phyloP scores from a whole-genome alignment of 1,139 yeast species.

The Debaryomyces coudertii region DNA sequence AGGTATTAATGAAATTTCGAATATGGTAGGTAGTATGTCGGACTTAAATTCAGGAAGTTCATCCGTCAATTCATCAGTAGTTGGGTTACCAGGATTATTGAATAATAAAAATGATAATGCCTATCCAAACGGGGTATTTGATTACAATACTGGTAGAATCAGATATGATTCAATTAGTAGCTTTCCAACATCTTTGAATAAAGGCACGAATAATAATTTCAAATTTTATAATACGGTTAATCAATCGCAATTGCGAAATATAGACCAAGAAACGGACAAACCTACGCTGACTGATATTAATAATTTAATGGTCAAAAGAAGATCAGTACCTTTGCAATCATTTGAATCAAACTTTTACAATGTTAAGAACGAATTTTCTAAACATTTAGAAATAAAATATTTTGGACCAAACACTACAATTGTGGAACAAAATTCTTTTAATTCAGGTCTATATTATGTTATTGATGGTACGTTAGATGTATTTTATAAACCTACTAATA shows the following conservation, averaged over 20 bases:
- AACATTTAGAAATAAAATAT: slow-evolving; percentile 58
- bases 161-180: slow-evolving; percentile 26
- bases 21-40: slow-evolving; percentile 14
- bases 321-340: neutral
- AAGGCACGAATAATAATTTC: slow-evolving; percentile 20
- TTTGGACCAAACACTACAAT: slow-evolving; percentile 58
- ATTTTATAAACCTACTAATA: slow-evolving; percentile 32
- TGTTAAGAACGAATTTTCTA: slow-evolving; percentile 68
- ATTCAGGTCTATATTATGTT: slow-evolving; percentile 78
- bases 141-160: slow-evolving; percentile 21
- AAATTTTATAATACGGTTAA: slow-evolving; percentile 34
- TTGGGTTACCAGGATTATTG: slow-evolving; percentile 33
- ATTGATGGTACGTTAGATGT: slow-evolving; percentile 78
- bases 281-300: neutral
- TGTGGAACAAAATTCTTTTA: slow-evolving; percentile 64
- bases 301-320: neutral
- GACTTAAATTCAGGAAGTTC: slow-evolving; percentile 19
- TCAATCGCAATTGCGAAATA: slow-evolving; percentile 22
- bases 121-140: slow-evolving; percentile 19
- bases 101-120: slow-evolving; percentile 13
- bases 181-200: slow-evolving; percentile 16
- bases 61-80: slow-evolving; percentile 32
- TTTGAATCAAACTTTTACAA: slow-evolving; percentile 42
- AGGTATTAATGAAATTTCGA: slow-evolving; percentile 57
- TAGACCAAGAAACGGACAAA: slow-evolving; percentile 6